Base-by-base conservation (phyloP, 2,329 filamentous ascomycete species). In the Beauveria rudraprayagi region DNA sequence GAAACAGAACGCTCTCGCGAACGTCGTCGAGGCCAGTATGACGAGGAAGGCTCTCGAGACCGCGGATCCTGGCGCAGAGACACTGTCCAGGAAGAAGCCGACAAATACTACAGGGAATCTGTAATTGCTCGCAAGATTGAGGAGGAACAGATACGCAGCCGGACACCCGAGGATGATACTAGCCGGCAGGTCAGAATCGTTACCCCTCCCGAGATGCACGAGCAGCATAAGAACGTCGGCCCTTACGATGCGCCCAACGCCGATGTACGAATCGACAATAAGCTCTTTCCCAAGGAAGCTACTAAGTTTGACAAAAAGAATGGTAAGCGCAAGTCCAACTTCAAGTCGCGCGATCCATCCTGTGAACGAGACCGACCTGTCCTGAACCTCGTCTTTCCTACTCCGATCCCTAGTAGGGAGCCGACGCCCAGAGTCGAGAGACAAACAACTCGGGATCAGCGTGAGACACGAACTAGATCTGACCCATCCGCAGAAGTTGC, bases 201-300 rank as follows among this genome's bases (percentile, higher is more conserved):
- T 57, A 81, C 82, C 2, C 83, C 84, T 11, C 83, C 83, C 22
- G 71, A 76, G 5, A 70, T 68, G 61, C 72, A 75, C 10, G 65
- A 71, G 2, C 66, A 71, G 11, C 41, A 62, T 14, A 57, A 64
- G 4, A 76, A 77, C 46, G 80, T 80, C 70, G 79, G 76, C 60
- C 78, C 72, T 9, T 88, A 82, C 61, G 82, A 81, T 64, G 80
- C 72, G 8, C 85, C 85, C 2, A 77, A 88, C 67, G 85, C 85
- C n/a, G 85, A 88, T 69, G 83, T 87, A 58, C 76, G 75, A 56
- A 81, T 86, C 62, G 84, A 87, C 68, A 80, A 85, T 66, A 72
- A 81, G 63, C 77, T 87, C 63, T 75, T 78, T 58, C 85, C 85
- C 5, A 70, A 70, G 46, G 80, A 86, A 34, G 43, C 84, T 60